These are phyloP conservation scores for Ilex aquifolium DNA, from an alignment of 257 asterid genomes.

Conservation along the genomic window DNA sequence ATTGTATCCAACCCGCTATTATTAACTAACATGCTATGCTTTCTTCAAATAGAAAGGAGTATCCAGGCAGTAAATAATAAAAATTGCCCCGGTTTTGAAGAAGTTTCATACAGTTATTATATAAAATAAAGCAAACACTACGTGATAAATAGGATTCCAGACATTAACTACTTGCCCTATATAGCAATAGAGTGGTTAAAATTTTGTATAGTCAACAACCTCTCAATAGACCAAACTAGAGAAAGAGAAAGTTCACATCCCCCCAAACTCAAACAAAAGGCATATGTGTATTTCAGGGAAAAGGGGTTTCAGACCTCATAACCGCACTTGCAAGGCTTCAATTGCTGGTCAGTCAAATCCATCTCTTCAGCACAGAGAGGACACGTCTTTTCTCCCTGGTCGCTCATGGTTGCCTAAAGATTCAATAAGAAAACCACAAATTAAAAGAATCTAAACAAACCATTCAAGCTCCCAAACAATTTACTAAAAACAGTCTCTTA, in stretches of 20 bases:
- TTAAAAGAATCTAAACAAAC: no score
- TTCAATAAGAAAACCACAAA: not conserved
- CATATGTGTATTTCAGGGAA: not conserved
- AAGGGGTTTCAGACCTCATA: constrained; percentile 50
- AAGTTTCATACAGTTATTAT: no score
- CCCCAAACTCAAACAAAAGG: no score
- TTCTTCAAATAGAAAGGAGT: no score
- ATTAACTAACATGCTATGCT: no score
- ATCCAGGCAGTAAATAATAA: no score
- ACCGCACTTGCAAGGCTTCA: constrained; percentile 99
- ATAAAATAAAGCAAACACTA: no score
- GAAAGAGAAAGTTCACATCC: not conserved
- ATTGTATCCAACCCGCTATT: no score
- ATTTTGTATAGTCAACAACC: not conserved
- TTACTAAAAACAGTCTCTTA: no score
- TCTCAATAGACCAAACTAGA: no score
- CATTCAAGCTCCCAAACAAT: not conserved
- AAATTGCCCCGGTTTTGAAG: no score
- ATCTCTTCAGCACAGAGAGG: constrained; percentile 99
- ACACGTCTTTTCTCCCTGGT: constrained; percentile 87
- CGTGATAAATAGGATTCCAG: no score
- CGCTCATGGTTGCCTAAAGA: constrained; percentile 66
- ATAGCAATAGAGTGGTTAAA: not conserved
- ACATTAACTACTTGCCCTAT: not conserved
- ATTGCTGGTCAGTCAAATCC: constrained; percentile 98